Conservation (phyloP, 2,329 filamentous ascomycete species). For the Clonostachys byssicola region DNA sequence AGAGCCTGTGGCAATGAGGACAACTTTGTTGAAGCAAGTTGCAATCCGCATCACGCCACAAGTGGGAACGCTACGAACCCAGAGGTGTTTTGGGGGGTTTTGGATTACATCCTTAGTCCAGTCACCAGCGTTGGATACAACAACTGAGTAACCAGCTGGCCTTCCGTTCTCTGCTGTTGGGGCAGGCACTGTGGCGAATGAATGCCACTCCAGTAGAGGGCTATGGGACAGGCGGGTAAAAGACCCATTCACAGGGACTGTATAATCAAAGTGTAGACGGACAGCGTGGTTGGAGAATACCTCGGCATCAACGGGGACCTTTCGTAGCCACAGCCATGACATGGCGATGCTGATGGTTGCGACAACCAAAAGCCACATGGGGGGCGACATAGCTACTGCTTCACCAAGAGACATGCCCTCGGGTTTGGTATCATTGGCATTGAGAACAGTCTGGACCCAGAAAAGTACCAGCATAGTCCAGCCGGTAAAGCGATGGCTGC, state of each 20-base stretch:
- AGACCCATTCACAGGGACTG: constrained; percentile 31
- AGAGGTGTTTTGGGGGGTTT: constrained; percentile 52
- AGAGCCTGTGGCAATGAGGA: constrained; percentile 65
- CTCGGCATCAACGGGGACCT: constrained; percentile 57
- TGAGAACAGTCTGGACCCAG: constrained; percentile 51
- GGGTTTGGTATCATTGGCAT: constrained; percentile 27
- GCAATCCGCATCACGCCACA: constrained; percentile 61
- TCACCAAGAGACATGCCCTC: constrained; percentile 14
- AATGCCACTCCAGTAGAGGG: constrained; percentile 62
- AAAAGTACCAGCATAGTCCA: constrained; percentile 59
- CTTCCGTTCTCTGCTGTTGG: constrained; percentile 17
- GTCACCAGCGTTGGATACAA: constrained; percentile 65
- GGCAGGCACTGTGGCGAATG: constrained; percentile 63
- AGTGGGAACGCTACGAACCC: constrained; percentile 59
- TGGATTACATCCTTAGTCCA: constrained; percentile 67
- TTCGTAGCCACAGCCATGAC: constrained; percentile 64
- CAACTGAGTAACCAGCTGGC: constrained; percentile 42
- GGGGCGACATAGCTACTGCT: constrained; percentile 20
- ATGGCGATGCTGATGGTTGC: constrained; percentile 59
- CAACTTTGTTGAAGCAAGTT: constrained; percentile 54
- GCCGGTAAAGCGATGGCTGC: constrained; percentile 62
- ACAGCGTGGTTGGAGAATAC: constrained; percentile 63
- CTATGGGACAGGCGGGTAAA: constrained; percentile 44
- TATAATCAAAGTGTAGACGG: constrained; percentile 59
- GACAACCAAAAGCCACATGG: constrained; percentile 57